A percentile compares a stretch with the other conserved stretches of the same genome.
phyloP scores from a whole-genome alignment of 352 stramenopile genomes.

The Stramenopiles sp. region DNA sequence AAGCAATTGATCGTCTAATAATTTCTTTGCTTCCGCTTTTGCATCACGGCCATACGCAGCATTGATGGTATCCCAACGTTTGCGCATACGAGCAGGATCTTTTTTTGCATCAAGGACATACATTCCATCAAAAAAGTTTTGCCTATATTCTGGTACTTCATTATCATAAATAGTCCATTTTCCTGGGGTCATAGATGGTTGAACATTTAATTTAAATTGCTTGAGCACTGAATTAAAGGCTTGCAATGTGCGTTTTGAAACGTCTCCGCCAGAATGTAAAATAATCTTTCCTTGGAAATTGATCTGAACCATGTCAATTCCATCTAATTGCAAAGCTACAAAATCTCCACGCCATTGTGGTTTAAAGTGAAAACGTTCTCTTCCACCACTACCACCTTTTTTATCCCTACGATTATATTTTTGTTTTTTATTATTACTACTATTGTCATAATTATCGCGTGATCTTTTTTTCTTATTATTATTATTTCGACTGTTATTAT shows the following conservation, averaged over 20 bases:
- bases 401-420: not conserved
- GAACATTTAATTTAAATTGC: not conserved
- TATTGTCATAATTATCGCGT: not conserved
- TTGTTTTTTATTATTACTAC: not conserved
- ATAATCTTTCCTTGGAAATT: not conserved
- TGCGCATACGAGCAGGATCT: not conserved
- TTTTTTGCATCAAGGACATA: not conserved
- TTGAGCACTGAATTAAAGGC: not conserved
- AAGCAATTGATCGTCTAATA: no score
- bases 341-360: not conserved
- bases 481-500: not conserved
- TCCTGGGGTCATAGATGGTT: not conserved
- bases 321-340: not conserved
- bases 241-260: not conserved
- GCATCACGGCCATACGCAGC: not conserved
- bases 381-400: not conserved
- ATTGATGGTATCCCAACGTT: not conserved
- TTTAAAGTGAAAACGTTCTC: not conserved
- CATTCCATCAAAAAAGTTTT: not conserved
- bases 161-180: not conserved
- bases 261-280: not conserved
- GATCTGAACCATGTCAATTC: not conserved
- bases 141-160: not conserved
- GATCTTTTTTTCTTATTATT: no score
- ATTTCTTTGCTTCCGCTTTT: not conserved